Conservation (phyloP, 2,329 filamentous ascomycete species). For the Scedosporium minutisporum region DNA sequence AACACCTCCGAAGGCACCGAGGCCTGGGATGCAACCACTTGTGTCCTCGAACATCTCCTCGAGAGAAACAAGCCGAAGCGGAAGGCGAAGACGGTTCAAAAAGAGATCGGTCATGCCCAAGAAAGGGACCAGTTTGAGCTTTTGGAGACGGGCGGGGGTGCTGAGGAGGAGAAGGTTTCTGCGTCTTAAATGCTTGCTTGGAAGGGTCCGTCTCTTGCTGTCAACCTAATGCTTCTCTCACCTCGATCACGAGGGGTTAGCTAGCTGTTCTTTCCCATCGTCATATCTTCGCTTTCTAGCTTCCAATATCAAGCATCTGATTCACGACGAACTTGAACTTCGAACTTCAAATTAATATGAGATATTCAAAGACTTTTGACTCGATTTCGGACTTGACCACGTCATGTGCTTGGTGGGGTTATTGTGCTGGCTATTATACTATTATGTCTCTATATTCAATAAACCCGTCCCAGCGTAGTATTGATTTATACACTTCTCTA, state of each 20-base stretch:
- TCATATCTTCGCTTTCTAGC: neutral
- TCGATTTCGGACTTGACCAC: too few relatives aligned
- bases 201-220: neutral
- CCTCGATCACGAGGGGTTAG: neutral
- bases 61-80: slow-evolving; percentile 11
- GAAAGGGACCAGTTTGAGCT: too few relatives aligned
- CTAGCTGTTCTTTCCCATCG: neutral
- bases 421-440: too few relatives aligned
- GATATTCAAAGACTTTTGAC: too few relatives aligned
- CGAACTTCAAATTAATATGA: too few relatives aligned
- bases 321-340: too few relatives aligned
- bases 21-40: slow-evolving; percentile 47
- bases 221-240: neutral
- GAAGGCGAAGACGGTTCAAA: neutral
- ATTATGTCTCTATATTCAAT: too few relatives aligned
- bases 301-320: neutral
- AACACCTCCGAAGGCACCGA: slow-evolving; percentile 48
- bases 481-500: too few relatives aligned
- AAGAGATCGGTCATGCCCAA: neutral
- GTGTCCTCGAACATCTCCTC: slow-evolving; percentile 32
- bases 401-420: too few relatives aligned
- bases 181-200: neutral
- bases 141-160: neutral
- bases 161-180: neutral
- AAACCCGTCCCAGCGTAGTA: too few relatives aligned